A percentile compares a stretch with the other conserved stretches of the same genome.
Conservation (phyloP, 495 filamentous ascomycete genomes). For the Neurospora sp. region DNA sequence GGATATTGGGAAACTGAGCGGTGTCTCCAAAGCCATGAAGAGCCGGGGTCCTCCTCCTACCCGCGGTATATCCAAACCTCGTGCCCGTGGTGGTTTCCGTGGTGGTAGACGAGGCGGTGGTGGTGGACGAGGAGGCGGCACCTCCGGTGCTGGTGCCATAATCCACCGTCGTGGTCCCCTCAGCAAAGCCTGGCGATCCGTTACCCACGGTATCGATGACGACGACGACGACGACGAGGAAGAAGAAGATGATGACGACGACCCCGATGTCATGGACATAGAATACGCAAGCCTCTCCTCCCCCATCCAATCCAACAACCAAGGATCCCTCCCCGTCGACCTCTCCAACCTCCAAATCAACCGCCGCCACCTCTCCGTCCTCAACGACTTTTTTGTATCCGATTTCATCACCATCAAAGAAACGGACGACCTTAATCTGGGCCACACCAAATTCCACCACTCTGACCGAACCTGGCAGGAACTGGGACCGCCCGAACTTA, state of each 20-base stretch:
- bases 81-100: not conserved
- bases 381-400: not conserved
- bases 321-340: not conserved
- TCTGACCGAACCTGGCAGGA: not conserved
- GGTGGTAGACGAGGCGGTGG: not conserved
- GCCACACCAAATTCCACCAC: not conserved
- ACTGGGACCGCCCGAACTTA: not conserved
- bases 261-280: not conserved
- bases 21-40: not conserved
- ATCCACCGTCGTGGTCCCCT: not conserved
- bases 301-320: not conserved
- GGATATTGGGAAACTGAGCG: not conserved
- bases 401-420: not conserved
- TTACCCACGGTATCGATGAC: not conserved
- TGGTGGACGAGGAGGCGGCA: not conserved
- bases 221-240: not conserved
- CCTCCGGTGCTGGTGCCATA: not conserved
- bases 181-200: not conserved
- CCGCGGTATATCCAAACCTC: not conserved
- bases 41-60: not conserved
- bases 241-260: not conserved
- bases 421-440: not conserved
- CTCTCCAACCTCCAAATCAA: not conserved
- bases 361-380: not conserved
- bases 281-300: not conserved